Evolutionary conservation across 202 grass and related monocot species (phyloP).

Genomic region (Panicum hallii): DNA sequence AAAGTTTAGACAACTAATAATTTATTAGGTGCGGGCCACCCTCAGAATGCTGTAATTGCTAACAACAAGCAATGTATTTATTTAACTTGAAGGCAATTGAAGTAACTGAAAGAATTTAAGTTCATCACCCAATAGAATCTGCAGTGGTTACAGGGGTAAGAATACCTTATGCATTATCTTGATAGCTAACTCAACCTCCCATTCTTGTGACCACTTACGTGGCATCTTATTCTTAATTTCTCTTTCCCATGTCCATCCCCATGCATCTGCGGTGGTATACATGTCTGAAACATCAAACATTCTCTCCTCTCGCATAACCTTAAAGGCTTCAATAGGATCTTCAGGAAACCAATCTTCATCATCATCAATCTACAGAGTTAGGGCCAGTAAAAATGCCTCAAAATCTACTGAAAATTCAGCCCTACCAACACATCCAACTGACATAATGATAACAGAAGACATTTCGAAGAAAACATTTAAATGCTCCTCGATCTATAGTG

Average conservation of each 20-base stretch:
- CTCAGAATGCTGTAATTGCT: neutral
- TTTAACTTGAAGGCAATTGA: slow-evolving; percentile 25
- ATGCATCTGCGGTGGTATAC: slow-evolving; percentile 94
- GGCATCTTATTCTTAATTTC: slow-evolving; percentile 90
- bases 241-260: slow-evolving; percentile 98
- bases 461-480: slow-evolving; percentile 18
- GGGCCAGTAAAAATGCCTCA: slow-evolving; percentile 30
- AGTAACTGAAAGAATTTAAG: slow-evolving; percentile 33
- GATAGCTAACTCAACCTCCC: slow-evolving; percentile 95
- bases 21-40: neutral
- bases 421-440: slow-evolving; percentile 14
- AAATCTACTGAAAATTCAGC: slow-evolving; percentile 30
- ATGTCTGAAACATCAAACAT: slow-evolving; percentile 85
- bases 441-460: slow-evolving; percentile 27
- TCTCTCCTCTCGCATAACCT: slow-evolving; percentile 77
- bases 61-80: neutral
- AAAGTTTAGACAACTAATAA: slow-evolving; percentile 10
- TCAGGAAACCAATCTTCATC: slow-evolving; percentile 94
- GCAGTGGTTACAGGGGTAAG: slow-evolving; percentile 3
- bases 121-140: neutral
- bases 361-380: slow-evolving; percentile 68
- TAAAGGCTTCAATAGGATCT: slow-evolving; percentile 90
- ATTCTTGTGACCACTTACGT: slow-evolving; percentile 93
- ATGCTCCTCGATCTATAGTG: slow-evolving; percentile 13
- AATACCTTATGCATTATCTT: slow-evolving; percentile 90